These are phyloP conservation scores for Allium sativum DNA, from an alignment of 106 monocot genomes.

Conservation along the genomic window DNA sequence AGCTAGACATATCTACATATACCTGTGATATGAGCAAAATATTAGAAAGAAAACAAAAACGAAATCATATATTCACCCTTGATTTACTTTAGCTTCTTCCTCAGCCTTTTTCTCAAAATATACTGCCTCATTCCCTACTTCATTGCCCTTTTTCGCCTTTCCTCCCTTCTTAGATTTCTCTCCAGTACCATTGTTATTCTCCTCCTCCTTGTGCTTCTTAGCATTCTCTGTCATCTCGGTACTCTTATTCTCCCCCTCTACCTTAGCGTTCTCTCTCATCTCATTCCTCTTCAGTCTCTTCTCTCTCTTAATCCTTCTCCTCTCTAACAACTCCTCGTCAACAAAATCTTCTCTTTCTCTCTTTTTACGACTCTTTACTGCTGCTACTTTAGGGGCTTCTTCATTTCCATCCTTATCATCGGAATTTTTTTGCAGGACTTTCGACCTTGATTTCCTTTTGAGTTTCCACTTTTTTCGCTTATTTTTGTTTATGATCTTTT, in stretches of 20 bases:
- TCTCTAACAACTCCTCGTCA: slow-evolving; percentile 1
- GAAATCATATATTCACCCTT: slow-evolving; percentile 15
- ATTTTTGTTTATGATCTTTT: slow-evolving; percentile 28
- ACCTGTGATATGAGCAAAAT: background rate
- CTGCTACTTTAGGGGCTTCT: background rate
- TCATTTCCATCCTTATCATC: slow-evolving; percentile 1
- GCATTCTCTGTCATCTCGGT: background rate
- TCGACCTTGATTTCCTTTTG: background rate
- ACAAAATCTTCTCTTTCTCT: background rate
- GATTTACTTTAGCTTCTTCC: slow-evolving; percentile 3
- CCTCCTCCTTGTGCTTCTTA: background rate
- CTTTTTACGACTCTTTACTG: background rate
- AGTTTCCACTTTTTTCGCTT: slow-evolving; percentile 23
- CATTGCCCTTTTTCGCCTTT: slow-evolving; percentile 12
- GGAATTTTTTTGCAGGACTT: background rate
- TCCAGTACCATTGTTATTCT: background rate
- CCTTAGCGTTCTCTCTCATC: background rate
- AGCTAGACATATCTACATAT: background rate
- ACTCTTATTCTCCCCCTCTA: background rate
- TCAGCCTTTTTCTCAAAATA: slow-evolving; percentile 9
- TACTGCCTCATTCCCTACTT: slow-evolving; percentile 7
- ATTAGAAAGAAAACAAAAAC: background rate
- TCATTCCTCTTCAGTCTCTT: slow-evolving; percentile 1
- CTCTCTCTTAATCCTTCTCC: slow-evolving; percentile 1
- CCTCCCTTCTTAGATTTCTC: slow-evolving; percentile 10